Conservation (phyloP, 495 filamentous ascomycete species). For the Corynascus novoguineensis region DNA sequence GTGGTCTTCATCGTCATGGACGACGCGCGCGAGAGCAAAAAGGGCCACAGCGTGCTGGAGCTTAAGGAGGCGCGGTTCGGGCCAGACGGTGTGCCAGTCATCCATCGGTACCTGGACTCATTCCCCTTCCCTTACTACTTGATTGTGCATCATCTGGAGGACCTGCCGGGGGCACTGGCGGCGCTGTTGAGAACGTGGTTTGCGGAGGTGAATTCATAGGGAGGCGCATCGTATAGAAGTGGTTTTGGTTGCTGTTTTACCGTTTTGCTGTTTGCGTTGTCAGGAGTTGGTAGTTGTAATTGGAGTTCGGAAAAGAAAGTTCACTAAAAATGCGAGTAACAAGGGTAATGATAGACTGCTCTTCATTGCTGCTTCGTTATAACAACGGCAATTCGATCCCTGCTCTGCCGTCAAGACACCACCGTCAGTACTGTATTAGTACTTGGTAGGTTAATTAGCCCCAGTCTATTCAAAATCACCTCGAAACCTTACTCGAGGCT, state of each 20-base stretch:
- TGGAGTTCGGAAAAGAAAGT: conserved; percentile 11
- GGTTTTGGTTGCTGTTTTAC: conserved; percentile 1
- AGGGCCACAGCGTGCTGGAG: conserved; percentile 61
- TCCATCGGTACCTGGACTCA: conserved; percentile 83
- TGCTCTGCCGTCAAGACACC: too few relatives aligned
- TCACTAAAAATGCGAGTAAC: not conserved
- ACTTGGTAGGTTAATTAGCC: too few relatives aligned
- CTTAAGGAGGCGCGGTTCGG: conserved; percentile 76
- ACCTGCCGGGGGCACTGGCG: conserved; percentile 82
- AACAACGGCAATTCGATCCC: too few relatives aligned
- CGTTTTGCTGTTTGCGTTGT: not conserved
- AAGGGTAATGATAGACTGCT: not conserved
- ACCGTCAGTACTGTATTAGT: too few relatives aligned
- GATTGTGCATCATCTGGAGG: conserved; percentile 84
- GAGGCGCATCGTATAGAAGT: not conserved
- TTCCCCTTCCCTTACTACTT: conserved; percentile 97
- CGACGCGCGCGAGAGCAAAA: conserved; percentile 48
- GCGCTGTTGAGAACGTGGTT: conserved; percentile 94
- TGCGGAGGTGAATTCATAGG: conserved; percentile 64
- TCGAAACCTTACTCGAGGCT: too few relatives aligned
- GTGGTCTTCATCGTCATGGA: conserved; percentile 96
- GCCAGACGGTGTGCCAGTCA: conserved; percentile 57
- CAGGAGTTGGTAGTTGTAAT: not conserved
- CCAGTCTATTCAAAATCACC: too few relatives aligned
- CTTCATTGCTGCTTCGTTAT: too few relatives aligned